Base-by-base conservation (phyloP, 441 rosid species). In the Omphalea diandra region DNA sequence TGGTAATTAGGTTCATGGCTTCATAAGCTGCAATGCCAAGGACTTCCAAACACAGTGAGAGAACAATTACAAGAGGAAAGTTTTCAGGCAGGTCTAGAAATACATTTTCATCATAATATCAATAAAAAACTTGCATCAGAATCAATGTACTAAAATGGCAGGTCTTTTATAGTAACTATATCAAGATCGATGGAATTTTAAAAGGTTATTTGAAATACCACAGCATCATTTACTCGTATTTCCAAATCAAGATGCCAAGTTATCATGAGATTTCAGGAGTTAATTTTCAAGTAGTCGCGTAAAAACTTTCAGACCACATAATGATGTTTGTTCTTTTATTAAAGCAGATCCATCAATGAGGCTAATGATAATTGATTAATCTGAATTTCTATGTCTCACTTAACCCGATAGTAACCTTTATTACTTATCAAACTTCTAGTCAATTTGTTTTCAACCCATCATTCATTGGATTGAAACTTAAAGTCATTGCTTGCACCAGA, bases 241-340 rank as follows among this genome's bases (percentile, higher is more conserved):
- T 17, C 35, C 24, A 26, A 8, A 22, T 17, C 7, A 24, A 38
- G 61, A 67, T 22, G 32, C 20, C 54, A 47, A 47, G 7, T 52
- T 17, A 53, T 40, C 35, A 24, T 58, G 26, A 33, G 26, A 59
- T 33, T 32, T 61, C 38, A 49, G 5, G 24, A 27, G 47, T 31
- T 20, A 43, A 44, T 44, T 49, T 44, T 43, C 55, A 64, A 24
- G 8, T 17, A 6, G 27, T 18, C 3, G 26, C 38, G 27, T 68
- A 29, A 57, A 68, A 57, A 20, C 29, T 27, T 31, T 60, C 26
- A 70, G 36, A 27, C 59, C 67, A 61, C 27, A 50, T 22, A 52
- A 18, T 40, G 58, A 52, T 11, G 14, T 35, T 41, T 22, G n/a
- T 3, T 49, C 18, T 22, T n/a, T n/a, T n/a, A 41, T 44, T 54